Conservation (phyloP, 2,329 filamentous ascomycete species). For the Myriosclerotinia curreyana region DNA sequence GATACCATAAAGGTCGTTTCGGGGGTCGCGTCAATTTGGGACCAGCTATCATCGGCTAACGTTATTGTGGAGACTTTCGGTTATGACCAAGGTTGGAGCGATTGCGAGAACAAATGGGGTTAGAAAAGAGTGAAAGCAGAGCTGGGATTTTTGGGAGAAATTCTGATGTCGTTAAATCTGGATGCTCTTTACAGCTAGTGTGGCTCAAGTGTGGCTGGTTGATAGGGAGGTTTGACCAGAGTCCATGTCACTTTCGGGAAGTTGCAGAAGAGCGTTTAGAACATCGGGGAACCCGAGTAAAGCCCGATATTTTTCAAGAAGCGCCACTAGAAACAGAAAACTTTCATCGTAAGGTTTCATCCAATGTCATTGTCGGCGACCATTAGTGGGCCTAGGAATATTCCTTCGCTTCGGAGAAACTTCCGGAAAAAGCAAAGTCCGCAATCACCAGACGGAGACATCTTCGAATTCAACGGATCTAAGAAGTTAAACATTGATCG, state of each 20-base stretch:
- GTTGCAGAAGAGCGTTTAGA: slow-evolving; percentile 1
- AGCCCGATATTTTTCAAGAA: not conserved
- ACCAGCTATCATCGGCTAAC: not conserved
- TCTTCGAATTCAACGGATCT: slow-evolving; percentile 3
- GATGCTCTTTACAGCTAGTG: not conserved
- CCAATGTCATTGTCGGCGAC: slow-evolving; percentile 13
- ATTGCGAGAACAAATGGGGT: not conserved
- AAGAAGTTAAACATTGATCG: slow-evolving; percentile 7
- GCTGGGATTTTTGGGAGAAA: not conserved
- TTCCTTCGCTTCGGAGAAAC: slow-evolving; percentile 14
- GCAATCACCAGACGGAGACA: not conserved
- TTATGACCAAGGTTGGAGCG: not conserved
- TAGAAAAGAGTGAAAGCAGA: not conserved
- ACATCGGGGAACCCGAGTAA: not conserved
- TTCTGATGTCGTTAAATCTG: not conserved
- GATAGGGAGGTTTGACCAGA: not conserved
- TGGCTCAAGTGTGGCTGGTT: not conserved
- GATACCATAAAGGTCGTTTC: not conserved
- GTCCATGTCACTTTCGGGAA: not conserved
- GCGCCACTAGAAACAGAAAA: not conserved
- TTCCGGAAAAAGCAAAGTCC: not conserved
- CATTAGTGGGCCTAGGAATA: not conserved
- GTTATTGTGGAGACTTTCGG: not conserved
- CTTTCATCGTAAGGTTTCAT: not conserved
- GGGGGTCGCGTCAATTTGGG: slow-evolving; percentile 7